A percentile compares a stretch with the other conserved stretches of the same genome.
phyloP scores from a whole-genome alignment of 2,329 filamentous ascomycete genomes.

The Fusarium chlamydosporum region DNA sequence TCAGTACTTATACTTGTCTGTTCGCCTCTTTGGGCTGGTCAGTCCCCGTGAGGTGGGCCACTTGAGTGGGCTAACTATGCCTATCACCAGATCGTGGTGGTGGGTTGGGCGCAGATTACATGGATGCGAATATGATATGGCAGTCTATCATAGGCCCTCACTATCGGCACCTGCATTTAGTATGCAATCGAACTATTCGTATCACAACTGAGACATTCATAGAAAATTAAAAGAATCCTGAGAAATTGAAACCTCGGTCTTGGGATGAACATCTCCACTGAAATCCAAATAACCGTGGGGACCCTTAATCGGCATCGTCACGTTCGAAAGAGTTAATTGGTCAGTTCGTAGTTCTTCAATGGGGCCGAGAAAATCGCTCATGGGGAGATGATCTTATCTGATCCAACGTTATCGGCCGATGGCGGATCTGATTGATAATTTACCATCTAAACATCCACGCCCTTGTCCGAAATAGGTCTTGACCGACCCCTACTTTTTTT shows the following conservation, averaged over 20 bases:
- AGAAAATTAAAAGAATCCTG: background rate
- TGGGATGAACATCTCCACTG: conserved; percentile 11
- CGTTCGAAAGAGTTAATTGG: conserved; percentile 3
- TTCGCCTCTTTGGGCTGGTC: conserved; percentile 3
- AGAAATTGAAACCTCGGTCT: conserved; percentile 24
- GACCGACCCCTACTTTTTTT: conserved; percentile 13
- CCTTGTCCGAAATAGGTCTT: conserved; percentile 29
- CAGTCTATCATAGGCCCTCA: background rate
- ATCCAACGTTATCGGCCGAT: conserved; percentile 38
- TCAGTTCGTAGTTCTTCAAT: background rate
- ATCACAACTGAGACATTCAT: background rate
- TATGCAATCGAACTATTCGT: background rate
- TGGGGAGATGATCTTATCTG: conserved; percentile 34
- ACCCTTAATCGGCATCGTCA: conserved; percentile 25
- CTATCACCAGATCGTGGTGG: conserved; percentile 32
- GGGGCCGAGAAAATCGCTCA: conserved; percentile 45
- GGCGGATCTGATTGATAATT: conserved; percentile 32
- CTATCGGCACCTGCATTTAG: background rate
- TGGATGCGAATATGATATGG: conserved; percentile 24
- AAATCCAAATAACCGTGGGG: conserved; percentile 28
- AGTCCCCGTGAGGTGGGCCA: conserved; percentile 16
- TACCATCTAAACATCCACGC: conserved; percentile 2
- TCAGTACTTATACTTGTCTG: conserved; percentile 34
- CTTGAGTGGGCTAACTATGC: conserved; percentile 38
- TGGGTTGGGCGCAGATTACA: conserved; percentile 17